Base-by-base conservation (phyloP, 192 early-diverging fungal genomes). In the Coemansia sp. region DNA sequence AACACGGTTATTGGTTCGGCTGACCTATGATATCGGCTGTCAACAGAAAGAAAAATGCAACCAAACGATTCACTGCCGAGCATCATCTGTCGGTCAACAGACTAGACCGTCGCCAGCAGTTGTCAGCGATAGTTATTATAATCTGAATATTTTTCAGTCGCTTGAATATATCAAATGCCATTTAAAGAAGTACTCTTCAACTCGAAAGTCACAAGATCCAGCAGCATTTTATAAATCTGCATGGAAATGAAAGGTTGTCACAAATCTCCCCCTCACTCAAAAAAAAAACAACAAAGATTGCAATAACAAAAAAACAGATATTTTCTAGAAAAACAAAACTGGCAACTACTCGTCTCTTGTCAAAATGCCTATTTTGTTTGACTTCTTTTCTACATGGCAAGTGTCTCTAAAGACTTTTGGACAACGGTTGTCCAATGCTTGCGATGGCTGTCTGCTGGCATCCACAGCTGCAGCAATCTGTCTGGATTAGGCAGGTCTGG, bases 401-500 rank as follows among this genome's bases (percentile, higher is more conserved):
- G 32, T 48, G 18, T 36, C 63, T 39, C 43, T 51, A 61, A 22
- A 14, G 74, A 34, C 4, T 65, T 65, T 45, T 83, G 81, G 2
- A 78, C 28, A 39, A 83, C 70, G 35, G 81, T 75, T 11, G 81
- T 83, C 81, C 81, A 83, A 57, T 78, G 65, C 35, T 57, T 83
- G 51, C 81, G 81, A 51, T 83, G 81, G 60, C 74, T 64, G 45
- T 83, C 81, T 11, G 69, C 63, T 9, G 81, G 81, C 75, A 83
- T 77, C 81, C 90, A 96, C 88, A 96, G 74, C 68, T 95, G 92
- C n/a, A 96, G 59, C 56, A 95, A 72, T 55, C 85, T 79, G 66
- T 90, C 84, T 2, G 90, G 90, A 4, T 87, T 74, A 7, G 87
- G 84, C 65, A 87, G 87, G 36, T 80, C 84, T 36, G 87, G 86